Conservation (phyloP, 164 flowering plant species). For the Vitis cinerea region DNA sequence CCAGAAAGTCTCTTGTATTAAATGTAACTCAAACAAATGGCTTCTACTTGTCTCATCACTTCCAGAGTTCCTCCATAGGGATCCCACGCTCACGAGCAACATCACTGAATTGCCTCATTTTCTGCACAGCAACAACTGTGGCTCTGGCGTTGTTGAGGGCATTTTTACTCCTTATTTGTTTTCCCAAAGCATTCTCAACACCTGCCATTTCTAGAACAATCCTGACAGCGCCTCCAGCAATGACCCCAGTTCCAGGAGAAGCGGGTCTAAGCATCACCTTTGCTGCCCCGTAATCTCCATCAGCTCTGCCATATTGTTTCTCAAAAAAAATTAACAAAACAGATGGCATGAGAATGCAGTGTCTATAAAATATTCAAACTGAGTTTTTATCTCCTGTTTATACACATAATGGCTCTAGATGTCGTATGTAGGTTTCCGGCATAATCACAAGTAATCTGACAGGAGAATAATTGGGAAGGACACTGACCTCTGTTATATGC, state of each 20-base stretch:
- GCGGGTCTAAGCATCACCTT: slow-evolving; percentile 99
- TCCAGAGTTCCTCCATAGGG: slow-evolving; percentile 98
- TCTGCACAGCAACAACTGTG: slow-evolving; percentile 70
- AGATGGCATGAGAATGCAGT: not conserved
- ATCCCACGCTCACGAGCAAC: slow-evolving; percentile 87
- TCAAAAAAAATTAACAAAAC: not conserved
- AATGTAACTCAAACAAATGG: not conserved
- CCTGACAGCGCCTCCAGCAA: slow-evolving; percentile 95
- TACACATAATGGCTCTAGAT: too few species aligned
- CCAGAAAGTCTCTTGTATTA: too few species aligned
- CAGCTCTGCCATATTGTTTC: slow-evolving; percentile 48
- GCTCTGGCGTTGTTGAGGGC: slow-evolving; percentile 97
- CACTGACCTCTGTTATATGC: too few species aligned
- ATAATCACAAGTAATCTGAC: too few species aligned
- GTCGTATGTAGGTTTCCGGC: too few species aligned
- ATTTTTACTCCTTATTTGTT: slow-evolving; percentile 87
- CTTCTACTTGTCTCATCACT: slow-evolving; percentile 37
- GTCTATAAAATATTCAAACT: not conserved
- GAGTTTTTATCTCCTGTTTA: too few species aligned
- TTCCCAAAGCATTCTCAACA: slow-evolving; percentile 91
- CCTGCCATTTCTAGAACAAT: slow-evolving; percentile 95
- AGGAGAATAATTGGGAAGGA: too few species aligned
- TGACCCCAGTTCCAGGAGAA: slow-evolving; percentile 94
- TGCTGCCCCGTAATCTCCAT: slow-evolving; percentile 92
- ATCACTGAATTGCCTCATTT: slow-evolving; percentile 80